phyloP scores from a whole-genome alignment of 2,329 filamentous ascomycete genomes.

The Tolypocladium capitatum region DNA sequence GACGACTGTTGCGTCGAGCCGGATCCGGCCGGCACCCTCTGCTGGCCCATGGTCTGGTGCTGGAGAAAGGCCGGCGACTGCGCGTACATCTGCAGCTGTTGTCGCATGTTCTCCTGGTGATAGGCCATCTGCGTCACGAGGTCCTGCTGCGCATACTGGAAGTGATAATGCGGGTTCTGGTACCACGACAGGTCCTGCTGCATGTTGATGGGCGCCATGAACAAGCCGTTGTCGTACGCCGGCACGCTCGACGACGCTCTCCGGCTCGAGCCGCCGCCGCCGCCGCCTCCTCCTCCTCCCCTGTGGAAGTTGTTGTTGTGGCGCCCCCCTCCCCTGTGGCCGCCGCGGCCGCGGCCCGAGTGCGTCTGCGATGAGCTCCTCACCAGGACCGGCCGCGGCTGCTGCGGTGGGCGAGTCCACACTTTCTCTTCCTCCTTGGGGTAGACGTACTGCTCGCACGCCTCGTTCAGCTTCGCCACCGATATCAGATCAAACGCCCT shows the following conservation, averaged over 20 bases:
- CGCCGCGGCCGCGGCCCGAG: slow-evolving; percentile 32
- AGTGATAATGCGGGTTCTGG: slow-evolving; percentile 26
- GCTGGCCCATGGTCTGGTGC: slow-evolving; percentile 20
- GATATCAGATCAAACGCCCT: slow-evolving; percentile 76
- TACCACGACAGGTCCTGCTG: slow-evolving; percentile 38
- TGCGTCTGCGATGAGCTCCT: slow-evolving; percentile 50
- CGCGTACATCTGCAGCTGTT: slow-evolving; percentile 21
- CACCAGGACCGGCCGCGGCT: slow-evolving; percentile 41
- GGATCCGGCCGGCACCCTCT: slow-evolving; percentile 14
- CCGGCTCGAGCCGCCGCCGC: slow-evolving; percentile 28
- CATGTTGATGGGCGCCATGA: slow-evolving; percentile 29
- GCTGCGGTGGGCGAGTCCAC: slow-evolving; percentile 42
- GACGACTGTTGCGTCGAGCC: slow-evolving; percentile 17
- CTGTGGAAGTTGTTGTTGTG: slow-evolving; percentile 22
- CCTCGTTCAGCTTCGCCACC: slow-evolving; percentile 65
- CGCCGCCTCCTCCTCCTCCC: slow-evolving; percentile 16
- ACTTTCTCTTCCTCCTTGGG: slow-evolving; percentile 66
- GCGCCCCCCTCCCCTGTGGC: slow-evolving; percentile 35
- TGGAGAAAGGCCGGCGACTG: slow-evolving; percentile 20
- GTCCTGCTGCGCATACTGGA: slow-evolving; percentile 26
- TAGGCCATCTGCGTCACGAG: slow-evolving; percentile 29
- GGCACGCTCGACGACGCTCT: slow-evolving; percentile 39
- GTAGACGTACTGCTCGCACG: slow-evolving; percentile 78
- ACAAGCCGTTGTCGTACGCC: slow-evolving; percentile 36
- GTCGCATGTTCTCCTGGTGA: slow-evolving; percentile 23